Conservation (phyloP, 2,329 filamentous ascomycete genomes). For the Colletotrichum sp. region DNA sequence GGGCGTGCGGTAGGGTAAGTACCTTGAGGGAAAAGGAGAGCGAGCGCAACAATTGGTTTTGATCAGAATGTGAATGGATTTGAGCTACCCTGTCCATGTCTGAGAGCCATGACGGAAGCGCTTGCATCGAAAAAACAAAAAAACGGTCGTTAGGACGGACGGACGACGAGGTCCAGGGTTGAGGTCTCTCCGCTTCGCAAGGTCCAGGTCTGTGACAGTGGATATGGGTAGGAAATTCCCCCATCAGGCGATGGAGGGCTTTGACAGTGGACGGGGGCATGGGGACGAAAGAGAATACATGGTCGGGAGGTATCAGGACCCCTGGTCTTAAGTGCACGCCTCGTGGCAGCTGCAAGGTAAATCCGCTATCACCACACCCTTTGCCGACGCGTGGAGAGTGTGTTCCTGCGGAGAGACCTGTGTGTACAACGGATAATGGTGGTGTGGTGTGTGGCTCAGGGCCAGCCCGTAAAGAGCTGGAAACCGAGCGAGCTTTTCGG, state of each 20-base stretch:
- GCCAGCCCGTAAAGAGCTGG: not conserved
- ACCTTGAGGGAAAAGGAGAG: constrained; percentile 5
- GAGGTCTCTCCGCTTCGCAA: constrained; percentile 22
- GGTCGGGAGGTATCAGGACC: constrained; percentile 18
- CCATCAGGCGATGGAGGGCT: constrained; percentile 25
- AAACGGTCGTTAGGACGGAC: constrained; percentile 22
- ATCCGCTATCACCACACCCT: constrained; percentile 18
- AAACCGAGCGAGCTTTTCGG: not conserved
- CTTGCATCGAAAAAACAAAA: constrained; percentile 19
- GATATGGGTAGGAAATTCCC: constrained; percentile 20
- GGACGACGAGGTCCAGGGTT: constrained; percentile 21
- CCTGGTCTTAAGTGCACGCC: constrained; percentile 20
- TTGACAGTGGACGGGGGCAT: constrained; percentile 24
- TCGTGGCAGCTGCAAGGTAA: constrained; percentile 22
- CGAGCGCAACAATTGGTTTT: constrained; percentile 20
- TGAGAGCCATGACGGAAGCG: constrained; percentile 25
- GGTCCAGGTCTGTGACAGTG: constrained; percentile 24
- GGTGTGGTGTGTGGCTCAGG: not conserved
- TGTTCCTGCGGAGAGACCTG: not conserved
- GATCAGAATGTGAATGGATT: constrained; percentile 18
- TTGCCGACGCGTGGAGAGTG: not conserved
- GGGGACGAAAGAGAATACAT: constrained; percentile 13
- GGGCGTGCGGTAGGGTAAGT: constrained; percentile 13
- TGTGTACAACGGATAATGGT: not conserved
- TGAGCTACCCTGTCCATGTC: constrained; percentile 23